Conservation (phyloP, 192 early-diverging fungal species). For the Coemansia sp. region DNA sequence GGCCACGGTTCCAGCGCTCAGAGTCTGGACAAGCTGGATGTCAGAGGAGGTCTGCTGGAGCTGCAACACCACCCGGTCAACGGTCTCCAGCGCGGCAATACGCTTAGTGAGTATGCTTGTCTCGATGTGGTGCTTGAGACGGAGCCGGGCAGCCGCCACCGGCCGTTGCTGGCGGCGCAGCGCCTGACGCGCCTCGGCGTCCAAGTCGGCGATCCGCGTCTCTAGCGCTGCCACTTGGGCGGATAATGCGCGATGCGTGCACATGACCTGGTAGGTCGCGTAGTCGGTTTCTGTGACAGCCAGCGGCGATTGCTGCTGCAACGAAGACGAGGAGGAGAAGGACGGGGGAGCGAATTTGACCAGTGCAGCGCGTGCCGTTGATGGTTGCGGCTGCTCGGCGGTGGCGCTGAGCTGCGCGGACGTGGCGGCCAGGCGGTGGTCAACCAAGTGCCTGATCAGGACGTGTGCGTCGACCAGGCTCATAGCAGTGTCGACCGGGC, state of each 20-base stretch:
- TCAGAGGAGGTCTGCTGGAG: slow-evolving; percentile 45
- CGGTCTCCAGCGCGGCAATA: slow-evolving; percentile 15
- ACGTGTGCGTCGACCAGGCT: slow-evolving; percentile 10
- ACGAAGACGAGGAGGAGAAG: too few relatives aligned
- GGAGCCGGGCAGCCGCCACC: slow-evolving; percentile 21
- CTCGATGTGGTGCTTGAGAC: slow-evolving; percentile 25
- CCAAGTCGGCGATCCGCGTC: slow-evolving; percentile 18
- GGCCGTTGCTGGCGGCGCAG: slow-evolving; percentile 12
- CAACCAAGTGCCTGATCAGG: slow-evolving; percentile 18
- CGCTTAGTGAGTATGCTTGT: slow-evolving; percentile 19
- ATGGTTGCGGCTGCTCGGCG: not conserved
- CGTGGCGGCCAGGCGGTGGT: slow-evolving; percentile 6
- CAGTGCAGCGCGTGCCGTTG: not conserved
- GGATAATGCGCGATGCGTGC: slow-evolving; percentile 11
- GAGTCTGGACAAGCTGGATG: slow-evolving; percentile 31
- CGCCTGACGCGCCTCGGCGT: slow-evolving; percentile 7
- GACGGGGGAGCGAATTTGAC: slow-evolving; percentile 54
- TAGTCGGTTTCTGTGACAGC: slow-evolving; percentile 27
- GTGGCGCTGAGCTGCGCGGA: not conserved
- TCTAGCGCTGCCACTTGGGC: slow-evolving; percentile 26
- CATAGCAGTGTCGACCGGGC: slow-evolving; percentile 14
- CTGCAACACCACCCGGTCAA: slow-evolving; percentile 27
- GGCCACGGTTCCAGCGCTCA: slow-evolving; percentile 29
- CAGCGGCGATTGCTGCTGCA: too few relatives aligned
- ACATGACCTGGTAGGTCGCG: slow-evolving; percentile 28